Evolutionary conservation across 805 yeast species (phyloP).

Genomic region (Yarrowia sp.): DNA sequence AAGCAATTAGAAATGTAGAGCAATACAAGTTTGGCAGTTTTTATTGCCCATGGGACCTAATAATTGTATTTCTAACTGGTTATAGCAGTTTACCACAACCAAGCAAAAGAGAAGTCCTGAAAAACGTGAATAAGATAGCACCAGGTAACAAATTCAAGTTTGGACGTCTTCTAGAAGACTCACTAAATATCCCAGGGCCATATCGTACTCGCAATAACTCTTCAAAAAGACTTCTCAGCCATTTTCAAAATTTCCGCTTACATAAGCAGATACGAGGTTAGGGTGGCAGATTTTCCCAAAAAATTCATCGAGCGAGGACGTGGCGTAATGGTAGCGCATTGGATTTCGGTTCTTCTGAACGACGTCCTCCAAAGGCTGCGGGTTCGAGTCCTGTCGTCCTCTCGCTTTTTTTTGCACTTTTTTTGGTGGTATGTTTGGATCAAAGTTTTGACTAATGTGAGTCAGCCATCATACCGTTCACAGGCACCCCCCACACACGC

Average conservation of each 20-base stretch:
- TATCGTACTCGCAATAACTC: too few relatives aligned
- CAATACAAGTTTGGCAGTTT: neutral
- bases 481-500: neutral
- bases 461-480: neutral
- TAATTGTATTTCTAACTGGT: too few relatives aligned
- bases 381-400: conserved; percentile 38
- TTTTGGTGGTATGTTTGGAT: neutral
- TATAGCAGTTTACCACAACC: too few relatives aligned
- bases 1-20: too few relatives aligned
- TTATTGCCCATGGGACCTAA: too few relatives aligned
- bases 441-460: neutral
- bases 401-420: conserved; percentile 8
- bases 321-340: conserved; percentile 38
- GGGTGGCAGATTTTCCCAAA: too few relatives aligned
- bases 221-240: too few relatives aligned
- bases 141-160: too few relatives aligned
- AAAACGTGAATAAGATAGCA: too few relatives aligned
- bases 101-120: too few relatives aligned
- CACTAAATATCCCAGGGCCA: too few relatives aligned
- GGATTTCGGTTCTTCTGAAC: conserved; percentile 37
- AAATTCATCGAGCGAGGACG: conserved; percentile 5
- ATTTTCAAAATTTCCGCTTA: neutral
- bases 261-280: neutral
- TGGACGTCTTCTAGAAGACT: too few relatives aligned
- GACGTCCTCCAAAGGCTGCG: conserved; percentile 39